phyloP scores from a whole-genome alignment of 2,329 filamentous ascomycete genomes.

The Sporothrix protearum region DNA sequence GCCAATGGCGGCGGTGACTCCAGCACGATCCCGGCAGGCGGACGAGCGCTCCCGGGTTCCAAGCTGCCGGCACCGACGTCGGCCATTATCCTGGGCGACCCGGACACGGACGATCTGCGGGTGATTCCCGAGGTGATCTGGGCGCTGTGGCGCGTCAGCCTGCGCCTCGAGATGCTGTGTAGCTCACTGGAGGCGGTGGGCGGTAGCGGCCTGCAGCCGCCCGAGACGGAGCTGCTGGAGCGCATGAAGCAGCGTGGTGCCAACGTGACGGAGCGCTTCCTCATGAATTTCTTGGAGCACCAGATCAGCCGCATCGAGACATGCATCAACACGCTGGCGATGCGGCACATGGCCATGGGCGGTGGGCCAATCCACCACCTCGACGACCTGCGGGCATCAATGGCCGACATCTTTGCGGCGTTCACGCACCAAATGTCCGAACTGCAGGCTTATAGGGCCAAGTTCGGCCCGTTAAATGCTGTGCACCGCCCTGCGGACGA shows the following conservation, averaged over 20 bases:
- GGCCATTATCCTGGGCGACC: conserved; percentile 15
- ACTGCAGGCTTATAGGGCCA: conserved; percentile 57
- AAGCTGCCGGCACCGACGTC: conserved; percentile 10
- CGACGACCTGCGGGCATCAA: conserved; percentile 72
- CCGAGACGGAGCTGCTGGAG: conserved; percentile 80
- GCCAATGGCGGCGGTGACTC: not conserved
- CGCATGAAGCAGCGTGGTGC: conserved; percentile 63
- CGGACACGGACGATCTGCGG: conserved; percentile 18
- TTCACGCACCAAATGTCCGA: conserved; percentile 61
- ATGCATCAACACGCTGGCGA: conserved; percentile 71
- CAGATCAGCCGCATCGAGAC: conserved; percentile 95
- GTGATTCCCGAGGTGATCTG: conserved; percentile 67
- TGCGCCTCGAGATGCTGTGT: conserved; percentile 91
- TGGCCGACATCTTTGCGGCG: conserved; percentile 64
- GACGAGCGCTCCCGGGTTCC: not conserved
- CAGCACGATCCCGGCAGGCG: not conserved
- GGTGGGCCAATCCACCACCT: conserved; percentile 60
- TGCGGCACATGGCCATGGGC: conserved; percentile 75
- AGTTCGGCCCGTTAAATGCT: conserved; percentile 45
- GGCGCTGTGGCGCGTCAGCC: conserved; percentile 82
- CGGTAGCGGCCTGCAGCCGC: conserved; percentile 63
- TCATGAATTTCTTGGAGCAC: conserved; percentile 88
- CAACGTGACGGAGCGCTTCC: conserved; percentile 82
- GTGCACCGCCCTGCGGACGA: not conserved
- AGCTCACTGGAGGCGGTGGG: conserved; percentile 73